Evolutionary conservation across 2,329 filamentous ascomycete genomes (phyloP), one percentile per base, ranked within the genome.

Genomic region (Colletotrichum cereale): DNA sequence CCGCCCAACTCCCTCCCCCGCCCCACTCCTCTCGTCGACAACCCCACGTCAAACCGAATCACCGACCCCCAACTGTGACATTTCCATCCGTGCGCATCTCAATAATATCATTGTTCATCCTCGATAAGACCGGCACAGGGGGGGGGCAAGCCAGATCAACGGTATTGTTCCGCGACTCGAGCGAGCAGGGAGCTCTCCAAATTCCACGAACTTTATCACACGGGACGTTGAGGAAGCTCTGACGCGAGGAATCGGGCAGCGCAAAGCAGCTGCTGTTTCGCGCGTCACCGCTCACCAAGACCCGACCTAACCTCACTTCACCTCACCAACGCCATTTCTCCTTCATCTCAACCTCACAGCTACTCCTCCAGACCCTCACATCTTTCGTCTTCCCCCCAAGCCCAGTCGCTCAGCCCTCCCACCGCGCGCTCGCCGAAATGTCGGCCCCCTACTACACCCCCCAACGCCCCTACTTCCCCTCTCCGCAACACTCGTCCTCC

Each of bases 381-480:
- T 48, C 44, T n/a, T 48, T n/a, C 14, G n/a, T 6, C n/a, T n/a
- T 21, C 42, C 2, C 21, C 8, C n/a, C n/a, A n/a, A 14, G 7
- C 6, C 31, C 31, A 5, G 31, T 24, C 11, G 2, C 52, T 29
- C 21, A 21, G 11, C 31, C n/a, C 26, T 34, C 26, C 10, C 29
- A 8, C 12, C 26, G 12, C 24, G 6, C 42, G 14, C 29, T 24
- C 26, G 12, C 42, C 6, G 8, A 38, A 31, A 71, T 71, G 67
- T 67, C 67, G 21, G 56, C 40, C 21, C 53, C 60, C 8, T 68
- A 72, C 68, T 64, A 67, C 68, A 71, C 48, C 26, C 71, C 56
- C n/a, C 68, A 67, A 31, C 68, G 68, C 24, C 61, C 44, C 16
- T 64, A 73, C 66, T 58, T 64, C 69, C 42, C 62, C 42, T 56